phyloP scores from a whole-genome alignment of 2,329 filamentous ascomycete species.

The Boeremia lycopersici region DNA sequence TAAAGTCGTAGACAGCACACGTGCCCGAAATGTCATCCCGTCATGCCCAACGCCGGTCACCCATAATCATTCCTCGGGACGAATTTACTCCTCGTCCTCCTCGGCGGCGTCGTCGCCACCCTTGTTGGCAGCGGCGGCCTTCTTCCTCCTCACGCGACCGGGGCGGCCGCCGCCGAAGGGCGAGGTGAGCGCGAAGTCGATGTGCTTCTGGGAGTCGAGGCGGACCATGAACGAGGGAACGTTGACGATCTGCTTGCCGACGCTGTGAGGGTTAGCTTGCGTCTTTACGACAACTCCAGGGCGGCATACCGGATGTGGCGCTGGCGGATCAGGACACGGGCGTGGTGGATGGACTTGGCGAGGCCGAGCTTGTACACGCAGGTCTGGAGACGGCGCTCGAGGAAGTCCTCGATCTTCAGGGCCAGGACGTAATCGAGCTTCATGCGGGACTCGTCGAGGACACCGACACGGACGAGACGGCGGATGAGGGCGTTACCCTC shows the following conservation, averaged over 20 bases:
- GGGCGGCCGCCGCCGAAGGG: conserved; percentile 97
- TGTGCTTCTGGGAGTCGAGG: conserved; percentile 99
- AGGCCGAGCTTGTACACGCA: conserved; percentile 99
- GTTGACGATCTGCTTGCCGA: conserved; percentile 99
- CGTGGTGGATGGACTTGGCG: conserved; percentile 99
- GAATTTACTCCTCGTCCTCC: conserved; percentile 74
- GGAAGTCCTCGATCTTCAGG: conserved; percentile 99
- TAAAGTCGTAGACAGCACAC: conserved; percentile 36
- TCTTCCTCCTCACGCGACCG: conserved; percentile 99
- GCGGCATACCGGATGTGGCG: conserved; percentile 82
- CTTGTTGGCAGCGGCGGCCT: conserved; percentile 94
- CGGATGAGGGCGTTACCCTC: conserved; percentile 99
- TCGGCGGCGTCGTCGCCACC: conserved; percentile 80
- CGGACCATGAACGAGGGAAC: conserved; percentile 99
- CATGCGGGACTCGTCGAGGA: conserved; percentile 99
- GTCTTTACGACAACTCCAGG: neutral
- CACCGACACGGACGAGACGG: conserved; percentile 99
- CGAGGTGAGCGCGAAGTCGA: conserved; percentile 97
- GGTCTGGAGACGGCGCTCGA: conserved; percentile 99
- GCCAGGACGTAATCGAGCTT: conserved; percentile 99
- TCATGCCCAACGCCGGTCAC: conserved; percentile 47
- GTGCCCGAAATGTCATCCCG: conserved; percentile 41
- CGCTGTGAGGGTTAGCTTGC: conserved; percentile 57
- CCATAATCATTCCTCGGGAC: conserved; percentile 40
- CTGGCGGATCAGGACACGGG: conserved; percentile 99